A percentile compares a stretch with the other conserved stretches of the same genome.
Conservation (phyloP, 2,329 filamentous ascomycete genomes). For the Ambrosiella xylebori region DNA sequence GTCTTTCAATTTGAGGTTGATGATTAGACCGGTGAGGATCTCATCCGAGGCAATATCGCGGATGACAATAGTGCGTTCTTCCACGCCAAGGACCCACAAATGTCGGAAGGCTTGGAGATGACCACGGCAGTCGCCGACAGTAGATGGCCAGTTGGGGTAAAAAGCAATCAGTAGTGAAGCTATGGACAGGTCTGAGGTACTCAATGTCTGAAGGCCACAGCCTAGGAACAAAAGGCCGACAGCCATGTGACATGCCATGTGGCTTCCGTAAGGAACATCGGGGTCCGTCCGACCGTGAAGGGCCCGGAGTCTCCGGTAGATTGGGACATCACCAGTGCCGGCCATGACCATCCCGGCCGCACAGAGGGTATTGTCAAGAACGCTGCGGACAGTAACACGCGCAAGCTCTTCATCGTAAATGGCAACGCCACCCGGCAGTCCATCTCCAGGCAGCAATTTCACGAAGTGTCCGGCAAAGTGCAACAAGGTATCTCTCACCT, state of each 20-base stretch:
- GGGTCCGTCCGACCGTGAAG: conserved; percentile 74
- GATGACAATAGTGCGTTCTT: conserved; percentile 72
- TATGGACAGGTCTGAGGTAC: conserved; percentile 72
- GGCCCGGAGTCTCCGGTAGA: conserved; percentile 70
- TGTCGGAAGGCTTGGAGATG: conserved; percentile 94
- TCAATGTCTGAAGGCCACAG: conserved; percentile 82
- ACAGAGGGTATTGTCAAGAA: conserved; percentile 72
- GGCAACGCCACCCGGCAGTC: conserved; percentile 15
- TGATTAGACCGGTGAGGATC: conserved; percentile 50
- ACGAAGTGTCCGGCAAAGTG: conserved; percentile 78
- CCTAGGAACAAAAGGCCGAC: conserved; percentile 82
- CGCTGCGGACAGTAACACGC: conserved; percentile 70
- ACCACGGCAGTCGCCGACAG: conserved; percentile 81
- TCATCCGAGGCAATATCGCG: conserved; percentile 74
- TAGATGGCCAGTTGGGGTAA: conserved; percentile 80
- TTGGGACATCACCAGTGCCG: conserved; percentile 72
- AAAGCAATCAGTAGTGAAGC: conserved; percentile 78
- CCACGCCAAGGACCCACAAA: conserved; percentile 88
- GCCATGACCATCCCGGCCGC: conserved; percentile 84
- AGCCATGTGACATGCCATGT: conserved; percentile 82
- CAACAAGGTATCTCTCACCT: conserved; percentile 66
- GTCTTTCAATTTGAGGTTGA: conserved; percentile 44
- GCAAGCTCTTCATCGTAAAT: conserved; percentile 74
- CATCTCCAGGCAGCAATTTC: conserved; percentile 46
- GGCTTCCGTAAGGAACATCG: conserved; percentile 80